Evolutionary conservation across 176 grass and related monocot genomes (phyloP), one percentile per base, ranked within the genome.

Genomic region (Carex cristatella): DNA sequence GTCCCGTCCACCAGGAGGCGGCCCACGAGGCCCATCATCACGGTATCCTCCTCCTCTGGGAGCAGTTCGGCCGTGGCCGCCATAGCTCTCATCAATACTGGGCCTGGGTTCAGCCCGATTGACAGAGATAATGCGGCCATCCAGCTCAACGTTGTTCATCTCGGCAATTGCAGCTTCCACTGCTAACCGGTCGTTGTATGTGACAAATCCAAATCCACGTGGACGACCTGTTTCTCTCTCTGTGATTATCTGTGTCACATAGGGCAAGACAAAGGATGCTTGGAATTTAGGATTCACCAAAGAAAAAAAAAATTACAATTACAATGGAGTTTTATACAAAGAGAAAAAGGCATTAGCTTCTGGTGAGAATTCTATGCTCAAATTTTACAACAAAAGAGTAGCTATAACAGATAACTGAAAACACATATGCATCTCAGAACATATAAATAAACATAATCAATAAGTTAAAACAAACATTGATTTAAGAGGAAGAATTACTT

Each of bases 131-230:
- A 86, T 92, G 13, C 97, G 87, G 1, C 97, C 97, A 86, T 99
- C 91, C 48, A 99, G 72, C 74, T 99, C 91, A 81, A 61, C 75
- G 65, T 94, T 92, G 86, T 99, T 93, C 97, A 99, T 99, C 73
- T 86, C 93, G 33, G 71, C 73, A 67, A 99, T 99, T 7, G 97
- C 90, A 86, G 67, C 90, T 69, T 99, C 93, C 71, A 90, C 90
- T 81, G 93, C 90, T 61, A 84, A 83, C 33, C 89, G 86, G 85
- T 96, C 91, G 0, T 88, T 89, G 83, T 95, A 99, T 27, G 93
- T 99, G 61, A 99, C 93, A 88, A 99, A 99, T 84, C 97, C 97
- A 88, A 99, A 99, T 33, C 97, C 97, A 53, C 93, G 92, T 60
- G 97, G 94, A 32, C 97, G 91, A 37, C 93, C 93, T 75, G 97